Evolutionary conservation across 768 basidiomycete species (phyloP).

Genomic region (Hypholoma sublateritium): DNA sequence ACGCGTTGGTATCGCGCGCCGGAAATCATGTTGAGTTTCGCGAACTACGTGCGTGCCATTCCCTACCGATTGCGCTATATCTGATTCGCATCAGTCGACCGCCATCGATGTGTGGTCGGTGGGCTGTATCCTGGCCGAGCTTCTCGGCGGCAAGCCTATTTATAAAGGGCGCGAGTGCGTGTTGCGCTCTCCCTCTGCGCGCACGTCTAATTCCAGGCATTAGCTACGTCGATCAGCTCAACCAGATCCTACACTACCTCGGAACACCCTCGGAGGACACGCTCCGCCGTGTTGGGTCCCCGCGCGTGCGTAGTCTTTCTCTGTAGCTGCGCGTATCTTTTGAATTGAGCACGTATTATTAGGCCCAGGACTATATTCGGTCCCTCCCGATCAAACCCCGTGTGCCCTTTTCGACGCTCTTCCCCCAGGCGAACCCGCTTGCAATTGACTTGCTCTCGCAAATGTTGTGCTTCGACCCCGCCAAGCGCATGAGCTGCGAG

Average conservation of each 20-base stretch:
- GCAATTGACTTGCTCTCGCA: conserved; percentile 91
- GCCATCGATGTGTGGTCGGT: conserved; percentile 97
- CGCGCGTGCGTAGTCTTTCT: conserved; percentile 58
- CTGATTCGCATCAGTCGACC: conserved; percentile 56
- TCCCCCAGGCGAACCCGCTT: conserved; percentile 90
- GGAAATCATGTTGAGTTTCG: conserved; percentile 98
- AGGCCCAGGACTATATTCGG: conserved; percentile 98
- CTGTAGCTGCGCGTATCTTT: conserved; percentile 1
- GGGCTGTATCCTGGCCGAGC: conserved; percentile 92
- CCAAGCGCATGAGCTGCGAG: conserved; percentile 94
- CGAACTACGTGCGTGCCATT: conserved; percentile 75
- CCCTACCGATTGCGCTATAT: not conserved
- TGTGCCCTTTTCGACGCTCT: conserved; percentile 87
- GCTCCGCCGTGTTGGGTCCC: conserved; percentile 92
- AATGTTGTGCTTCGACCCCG: conserved; percentile 94
- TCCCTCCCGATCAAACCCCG: conserved; percentile 96
- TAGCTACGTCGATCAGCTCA: conserved; percentile 97
- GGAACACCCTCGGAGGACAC: conserved; percentile 98
- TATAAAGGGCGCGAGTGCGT: conserved; percentile 96
- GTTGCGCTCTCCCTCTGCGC: not conserved
- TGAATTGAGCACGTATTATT: conserved; percentile 5
- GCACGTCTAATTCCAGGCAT: not conserved
- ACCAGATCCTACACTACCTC: conserved; percentile 97
- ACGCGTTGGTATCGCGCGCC: conserved; percentile 98
- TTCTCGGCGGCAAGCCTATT: conserved; percentile 91